Evolutionary conservation across 192 early-diverging fungal species (phyloP), one percentile per base, ranked within the genome.

Genomic region (Geranomyces variabilis): DNA sequence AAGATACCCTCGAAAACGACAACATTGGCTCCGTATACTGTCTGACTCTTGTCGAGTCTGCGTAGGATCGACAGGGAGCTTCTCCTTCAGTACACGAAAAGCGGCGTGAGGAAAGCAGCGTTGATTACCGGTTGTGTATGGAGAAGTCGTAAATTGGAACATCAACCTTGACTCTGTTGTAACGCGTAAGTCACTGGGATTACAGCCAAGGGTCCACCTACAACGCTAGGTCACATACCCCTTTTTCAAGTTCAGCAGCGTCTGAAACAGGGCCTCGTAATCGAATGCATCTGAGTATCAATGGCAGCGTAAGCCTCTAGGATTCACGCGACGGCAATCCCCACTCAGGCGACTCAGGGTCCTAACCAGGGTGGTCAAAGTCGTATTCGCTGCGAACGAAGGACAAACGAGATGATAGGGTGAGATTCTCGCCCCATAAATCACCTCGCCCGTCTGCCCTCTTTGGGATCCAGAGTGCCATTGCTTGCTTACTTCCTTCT

Each of bases 1-100:
- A 98, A 97, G 67, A 98, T 98, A 51, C 96, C 96, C 75, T 98
- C 96, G 79, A 98, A 97, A 49, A 97, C 94, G 48, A 98, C 85
- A 6, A 98, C 91, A 63, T 95, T 96, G 21, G 95, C 96, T 58
- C 95, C 95, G 77, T 98, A 97, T 12, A 96, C 77, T 2, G 88
- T 80, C 66, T 85, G 89, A 9, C 83, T 79, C 75, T 89, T 86
- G 63, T 90, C 76, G 36, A 81, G 80, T 49, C 70, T 67, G 36
- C 34, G 28, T n/a, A 58, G 36, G 6, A 36, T 15, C 51, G 24
- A 8, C 4, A 53, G 36, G 10, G 36, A 63, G 6, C 12, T 43
- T 19, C 49, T 19, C 36, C 45, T 29, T 43, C 26, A 29, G 19
- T 43, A 46, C n/a, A 15, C 22, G n/a, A n/a, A 63, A 2, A 63